Percentiles rank a stretch among this genome's conserved stretches.
phyloP scores from a whole-genome alignment of 225 moss, liverwort and hornwort genomes.

The Takakia lepidozioides region DNA sequence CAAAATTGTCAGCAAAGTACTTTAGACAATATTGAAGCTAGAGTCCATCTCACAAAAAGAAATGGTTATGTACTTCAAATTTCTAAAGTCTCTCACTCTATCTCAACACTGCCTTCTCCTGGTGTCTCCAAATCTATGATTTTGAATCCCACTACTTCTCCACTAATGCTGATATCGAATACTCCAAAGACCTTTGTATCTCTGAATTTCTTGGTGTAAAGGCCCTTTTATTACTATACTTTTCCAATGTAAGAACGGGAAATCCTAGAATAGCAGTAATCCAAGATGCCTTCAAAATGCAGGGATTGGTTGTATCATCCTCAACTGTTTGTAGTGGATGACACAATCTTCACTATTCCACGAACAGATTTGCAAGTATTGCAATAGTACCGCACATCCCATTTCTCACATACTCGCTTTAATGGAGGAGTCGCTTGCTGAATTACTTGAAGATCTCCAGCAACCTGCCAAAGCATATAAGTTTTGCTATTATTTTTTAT shows the following conservation, averaged over 20 bases:
- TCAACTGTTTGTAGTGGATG: not conserved
- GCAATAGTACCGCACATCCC: not conserved
- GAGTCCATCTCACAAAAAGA: no score
- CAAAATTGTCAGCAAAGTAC: no score
- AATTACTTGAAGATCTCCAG: not conserved
- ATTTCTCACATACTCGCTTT: not conserved
- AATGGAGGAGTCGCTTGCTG: not conserved
- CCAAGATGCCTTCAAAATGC: not conserved
- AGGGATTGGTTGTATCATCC: not conserved
- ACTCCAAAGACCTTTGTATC: no score
- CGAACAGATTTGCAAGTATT: not conserved
- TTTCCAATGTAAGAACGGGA: not conserved
- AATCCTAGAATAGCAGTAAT: not conserved
- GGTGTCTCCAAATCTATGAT: no score
- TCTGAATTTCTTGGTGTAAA: not conserved
- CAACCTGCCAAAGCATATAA: not conserved
- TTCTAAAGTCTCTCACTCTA: no score
- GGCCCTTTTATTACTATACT: not conserved
- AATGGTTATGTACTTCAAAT: no score
- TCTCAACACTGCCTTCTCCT: no score
- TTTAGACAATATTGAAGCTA: no score
- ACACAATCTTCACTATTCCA: not conserved
- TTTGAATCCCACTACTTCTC: no score
- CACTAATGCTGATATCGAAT: no score
- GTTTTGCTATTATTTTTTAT: not conserved